Conservation (phyloP, 345 rosid species). For the Euphorbia peplus region DNA sequence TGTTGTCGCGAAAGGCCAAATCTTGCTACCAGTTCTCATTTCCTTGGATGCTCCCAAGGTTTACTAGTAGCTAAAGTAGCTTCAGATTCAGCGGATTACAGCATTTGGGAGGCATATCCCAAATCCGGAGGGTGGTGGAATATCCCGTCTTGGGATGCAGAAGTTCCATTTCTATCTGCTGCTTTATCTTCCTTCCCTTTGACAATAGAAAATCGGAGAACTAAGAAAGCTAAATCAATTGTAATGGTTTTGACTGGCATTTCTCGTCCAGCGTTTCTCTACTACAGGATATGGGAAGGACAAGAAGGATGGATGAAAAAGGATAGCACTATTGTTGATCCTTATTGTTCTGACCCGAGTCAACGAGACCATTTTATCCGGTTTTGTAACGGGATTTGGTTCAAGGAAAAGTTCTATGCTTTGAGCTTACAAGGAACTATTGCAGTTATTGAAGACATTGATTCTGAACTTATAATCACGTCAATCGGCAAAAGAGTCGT, state of each 20-base stretch:
- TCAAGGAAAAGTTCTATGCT: too few relatives aligned
- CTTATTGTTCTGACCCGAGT: constrained; percentile 7
- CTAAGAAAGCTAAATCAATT: background rate
- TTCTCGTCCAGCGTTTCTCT: constrained; percentile 22
- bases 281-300: background rate
- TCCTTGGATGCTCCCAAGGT: constrained; percentile 16
- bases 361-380: background rate
- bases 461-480: constrained; percentile 4
- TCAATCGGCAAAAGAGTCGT: constrained; percentile 21
- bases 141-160: constrained; percentile 19
- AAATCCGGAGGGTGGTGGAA: too few relatives aligned
- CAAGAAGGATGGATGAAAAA: constrained; percentile 18
- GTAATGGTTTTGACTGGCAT: constrained; percentile 31
- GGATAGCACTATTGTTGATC: too few relatives aligned
- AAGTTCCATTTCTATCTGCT: constrained; percentile 6
- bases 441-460: constrained; percentile 19
- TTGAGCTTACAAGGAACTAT: constrained; percentile 32
- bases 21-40: background rate
- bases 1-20: background rate
- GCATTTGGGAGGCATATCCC: too few relatives aligned
- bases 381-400: constrained; percentile 33
- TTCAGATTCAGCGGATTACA: too few relatives aligned
- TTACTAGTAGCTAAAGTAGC: background rate
- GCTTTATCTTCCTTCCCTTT: background rate
- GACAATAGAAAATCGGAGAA: background rate